phyloP scores from a whole-genome alignment of 2,329 filamentous ascomycete genomes.

The Verticillium albo-atrum region DNA sequence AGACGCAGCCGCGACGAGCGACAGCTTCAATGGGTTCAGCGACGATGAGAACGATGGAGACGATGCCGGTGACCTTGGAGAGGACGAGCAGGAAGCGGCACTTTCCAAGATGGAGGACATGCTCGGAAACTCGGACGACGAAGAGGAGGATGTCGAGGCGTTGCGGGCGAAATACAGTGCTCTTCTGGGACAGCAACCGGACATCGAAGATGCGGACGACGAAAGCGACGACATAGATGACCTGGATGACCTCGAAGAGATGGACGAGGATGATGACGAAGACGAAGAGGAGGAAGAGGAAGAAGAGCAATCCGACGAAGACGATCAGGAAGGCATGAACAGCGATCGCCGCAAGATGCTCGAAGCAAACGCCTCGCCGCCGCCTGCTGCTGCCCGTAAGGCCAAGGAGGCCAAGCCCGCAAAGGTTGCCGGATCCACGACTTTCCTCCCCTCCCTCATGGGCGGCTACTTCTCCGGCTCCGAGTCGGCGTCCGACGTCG shows the following conservation, averaged over 20 bases:
- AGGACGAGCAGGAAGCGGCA: slow-evolving; percentile 25
- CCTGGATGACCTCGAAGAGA: slow-evolving; percentile 4
- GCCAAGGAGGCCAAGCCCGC: slow-evolving; percentile 24
- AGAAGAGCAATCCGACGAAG: slow-evolving; percentile 27
- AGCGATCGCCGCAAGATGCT: background rate
- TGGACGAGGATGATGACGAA: slow-evolving; percentile 17
- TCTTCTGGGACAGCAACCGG: slow-evolving; percentile 39
- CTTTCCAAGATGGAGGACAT: slow-evolving; percentile 40
- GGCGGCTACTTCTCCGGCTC: slow-evolving; percentile 76
- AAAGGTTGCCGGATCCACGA: slow-evolving; percentile 38
- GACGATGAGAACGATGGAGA: slow-evolving; percentile 16
- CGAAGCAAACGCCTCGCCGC: slow-evolving; percentile 17
- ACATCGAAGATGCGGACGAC: slow-evolving; percentile 26
- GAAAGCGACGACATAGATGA: slow-evolving; percentile 26
- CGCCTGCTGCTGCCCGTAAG: slow-evolving; percentile 26
- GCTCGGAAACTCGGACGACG: slow-evolving; percentile 37
- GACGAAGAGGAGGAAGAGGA: slow-evolving; percentile 11
- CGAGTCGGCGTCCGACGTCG: slow-evolving; percentile 64
- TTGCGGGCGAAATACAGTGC: slow-evolving; percentile 39
- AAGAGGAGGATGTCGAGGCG: slow-evolving; percentile 31
- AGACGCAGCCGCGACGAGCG: slow-evolving; percentile 5
- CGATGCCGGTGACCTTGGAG: slow-evolving; percentile 17
- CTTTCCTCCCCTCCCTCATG: slow-evolving; percentile 72
- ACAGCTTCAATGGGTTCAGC: slow-evolving; percentile 10
- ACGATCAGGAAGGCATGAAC: slow-evolving; percentile 12